These are phyloP conservation scores for Arabidopsis suecica DNA, from an alignment of 345 rosid genomes.

Conservation along the genomic window DNA sequence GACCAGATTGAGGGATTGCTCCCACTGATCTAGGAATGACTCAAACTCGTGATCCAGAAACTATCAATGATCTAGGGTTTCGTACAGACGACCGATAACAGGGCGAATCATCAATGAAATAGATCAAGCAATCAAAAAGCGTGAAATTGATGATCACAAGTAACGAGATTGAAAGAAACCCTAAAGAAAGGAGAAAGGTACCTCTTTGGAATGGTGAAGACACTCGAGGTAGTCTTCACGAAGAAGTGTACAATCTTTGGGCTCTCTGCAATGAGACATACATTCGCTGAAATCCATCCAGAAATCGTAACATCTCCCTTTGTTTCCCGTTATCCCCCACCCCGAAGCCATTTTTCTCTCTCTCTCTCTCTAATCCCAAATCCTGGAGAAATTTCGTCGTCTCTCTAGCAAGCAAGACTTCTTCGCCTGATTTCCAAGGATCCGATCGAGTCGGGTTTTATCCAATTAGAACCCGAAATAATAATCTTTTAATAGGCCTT, in stretches of 20 bases:
- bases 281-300: conserved; percentile 77
- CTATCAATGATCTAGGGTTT: conserved; percentile 20
- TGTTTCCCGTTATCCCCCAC: conserved; percentile 96
- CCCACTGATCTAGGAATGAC: neutral
- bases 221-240: conserved; percentile 96
- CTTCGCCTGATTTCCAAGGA: conserved; percentile 19
- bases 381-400: neutral
- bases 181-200: neutral
- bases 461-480: neutral
- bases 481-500: neutral
- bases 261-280: conserved; percentile 91
- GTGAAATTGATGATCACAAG: neutral
- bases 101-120: neutral
- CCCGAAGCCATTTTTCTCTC: conserved; percentile 74
- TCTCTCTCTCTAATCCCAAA: conserved; percentile 34
- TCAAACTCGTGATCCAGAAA: conserved; percentile 1
- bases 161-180: neutral
- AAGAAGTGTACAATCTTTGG: conserved; percentile 89
- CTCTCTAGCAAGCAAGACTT: neutral
- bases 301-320: conserved; percentile 96
- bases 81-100: neutral
- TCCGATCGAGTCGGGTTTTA: conserved; percentile 14
- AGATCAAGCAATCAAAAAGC: neutral
- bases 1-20: neutral
- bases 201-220: conserved; percentile 98